These are phyloP conservation scores for Neoboletus subvelutipes DNA, from an alignment of 768 basidiomycete species.

Conservation along the genomic window DNA sequence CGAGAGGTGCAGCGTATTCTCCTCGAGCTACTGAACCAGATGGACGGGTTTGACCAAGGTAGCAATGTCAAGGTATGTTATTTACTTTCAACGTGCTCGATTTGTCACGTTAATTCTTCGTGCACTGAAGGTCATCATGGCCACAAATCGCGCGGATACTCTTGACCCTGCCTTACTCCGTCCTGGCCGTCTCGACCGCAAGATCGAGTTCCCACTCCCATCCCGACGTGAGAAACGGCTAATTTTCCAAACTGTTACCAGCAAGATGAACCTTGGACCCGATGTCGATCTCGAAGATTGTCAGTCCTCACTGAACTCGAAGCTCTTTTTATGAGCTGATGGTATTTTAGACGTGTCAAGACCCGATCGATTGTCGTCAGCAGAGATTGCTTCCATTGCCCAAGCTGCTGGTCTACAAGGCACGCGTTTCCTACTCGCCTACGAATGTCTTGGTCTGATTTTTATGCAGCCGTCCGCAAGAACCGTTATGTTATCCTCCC, in stretches of 20 bases:
- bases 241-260: slow-evolving; percentile 96
- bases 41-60: slow-evolving; percentile 99
- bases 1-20: slow-evolving; percentile 98
- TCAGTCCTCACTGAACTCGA: slow-evolving; percentile 40
- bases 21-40: slow-evolving; percentile 95
- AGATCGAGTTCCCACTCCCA: slow-evolving; percentile 97
- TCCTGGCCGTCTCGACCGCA: slow-evolving; percentile 95
- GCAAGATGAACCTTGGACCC: slow-evolving; percentile 96
- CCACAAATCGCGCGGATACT: slow-evolving; percentile 97
- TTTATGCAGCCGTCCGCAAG: slow-evolving; percentile 76
- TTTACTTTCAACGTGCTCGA: neutral
- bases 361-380: slow-evolving; percentile 93
- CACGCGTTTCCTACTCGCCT: slow-evolving; percentile 21
- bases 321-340: slow-evolving; percentile 16
- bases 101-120: neutral
- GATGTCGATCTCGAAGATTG: slow-evolving; percentile 99
- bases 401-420: slow-evolving; percentile 98
- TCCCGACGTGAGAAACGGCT: slow-evolving; percentile 92
- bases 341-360: slow-evolving; percentile 79
- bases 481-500: slow-evolving; percentile 98
- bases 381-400: slow-evolving; percentile 92
- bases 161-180: slow-evolving; percentile 96
- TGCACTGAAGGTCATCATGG: slow-evolving; percentile 89
- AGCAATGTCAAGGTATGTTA: slow-evolving; percentile 89
- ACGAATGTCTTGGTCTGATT: neutral